Percentiles rank a stretch among this genome's conserved stretches.
These are phyloP conservation scores for Aeschynomene evenia DNA, from an alignment of 306 rosid species.

Conservation along the genomic window DNA sequence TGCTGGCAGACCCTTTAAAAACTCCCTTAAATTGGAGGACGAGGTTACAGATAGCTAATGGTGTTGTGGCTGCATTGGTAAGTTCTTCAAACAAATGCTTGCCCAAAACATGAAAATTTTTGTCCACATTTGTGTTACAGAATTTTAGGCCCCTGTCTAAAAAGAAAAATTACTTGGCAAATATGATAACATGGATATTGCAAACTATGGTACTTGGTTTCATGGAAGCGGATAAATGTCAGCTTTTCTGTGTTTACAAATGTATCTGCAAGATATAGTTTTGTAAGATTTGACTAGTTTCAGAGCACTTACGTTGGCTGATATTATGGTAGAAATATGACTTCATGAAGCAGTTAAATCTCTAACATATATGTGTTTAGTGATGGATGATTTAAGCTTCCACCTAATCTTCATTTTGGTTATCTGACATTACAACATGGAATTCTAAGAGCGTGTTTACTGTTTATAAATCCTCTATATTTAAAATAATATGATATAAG, in stretches of 20 bases:
- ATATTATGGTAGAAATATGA: conserved; percentile 8
- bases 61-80: conserved; percentile 88
- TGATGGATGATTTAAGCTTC: neutral
- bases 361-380: neutral
- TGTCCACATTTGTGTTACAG: no score
- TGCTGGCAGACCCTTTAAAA: conserved; percentile 73
- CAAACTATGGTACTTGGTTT: neutral
- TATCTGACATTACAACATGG: neutral
- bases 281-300: conserved; percentile 3
- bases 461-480: no score
- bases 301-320: neutral
- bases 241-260: neutral
- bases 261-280: conserved; percentile 8
- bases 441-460: neutral
- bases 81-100: conserved; percentile 27
- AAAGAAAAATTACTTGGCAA: neutral
- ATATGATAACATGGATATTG: neutral
- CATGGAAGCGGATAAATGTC: neutral
- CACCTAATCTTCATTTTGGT: neutral
- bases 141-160: neutral
- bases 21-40: conserved; percentile 92
- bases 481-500: neutral
- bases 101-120: no score
- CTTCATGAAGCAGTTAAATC: neutral
- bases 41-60: conserved; percentile 73